Base-by-base conservation (phyloP, 179 eudicot species). In the Actinidia polygama region DNA sequence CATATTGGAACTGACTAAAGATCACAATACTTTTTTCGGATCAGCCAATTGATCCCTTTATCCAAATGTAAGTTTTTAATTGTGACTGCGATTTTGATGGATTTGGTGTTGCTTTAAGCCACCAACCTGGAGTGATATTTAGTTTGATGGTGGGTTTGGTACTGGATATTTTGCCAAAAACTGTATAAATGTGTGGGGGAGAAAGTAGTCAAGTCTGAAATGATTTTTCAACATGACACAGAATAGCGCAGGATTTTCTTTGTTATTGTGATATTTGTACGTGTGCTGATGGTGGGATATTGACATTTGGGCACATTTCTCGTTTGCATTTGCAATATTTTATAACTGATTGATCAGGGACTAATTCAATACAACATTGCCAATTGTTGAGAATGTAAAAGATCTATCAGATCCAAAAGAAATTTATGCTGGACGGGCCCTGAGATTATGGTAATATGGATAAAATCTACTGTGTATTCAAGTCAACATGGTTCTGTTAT, bases 171-270 rank as follows among this genome's bases (percentile, higher is more conserved):
- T 36, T 19, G 54, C 47, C 9, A 19, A 71, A 71, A 71, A 54
- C 75, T 71, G 77, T 53, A 46, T 49, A 3, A 11, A 50, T 5
- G 58, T 73, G 75, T 73, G 77, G 12, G 54, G 59, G 18, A 73
- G 19, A 9, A 50, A 49, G 14, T 73, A 19, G 10, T 69, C 50
- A 69, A 16, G 9, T 6, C 16, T 40, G 73, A n/a, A 69, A 18
- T 30, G 36, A 6, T 9, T 69, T 69, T 21, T 69, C 36, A 30
- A 30, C 36, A 30, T 30, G 36, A 30, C 36, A 30, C 36, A 30
- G 36, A 30, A 30, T 30, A 30, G 36, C 36, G 2, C 36, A 30
- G 36, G 36, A 30, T 30, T 30, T 40, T 30, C 71, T 66, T 12
- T 16, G 5, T 14, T 58, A 12, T 66, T 26, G 23, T 23, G 69